These are phyloP conservation scores for Mucor racemosus DNA, from an alignment of 371 early-diverging fungal species.

Conservation along the genomic window DNA sequence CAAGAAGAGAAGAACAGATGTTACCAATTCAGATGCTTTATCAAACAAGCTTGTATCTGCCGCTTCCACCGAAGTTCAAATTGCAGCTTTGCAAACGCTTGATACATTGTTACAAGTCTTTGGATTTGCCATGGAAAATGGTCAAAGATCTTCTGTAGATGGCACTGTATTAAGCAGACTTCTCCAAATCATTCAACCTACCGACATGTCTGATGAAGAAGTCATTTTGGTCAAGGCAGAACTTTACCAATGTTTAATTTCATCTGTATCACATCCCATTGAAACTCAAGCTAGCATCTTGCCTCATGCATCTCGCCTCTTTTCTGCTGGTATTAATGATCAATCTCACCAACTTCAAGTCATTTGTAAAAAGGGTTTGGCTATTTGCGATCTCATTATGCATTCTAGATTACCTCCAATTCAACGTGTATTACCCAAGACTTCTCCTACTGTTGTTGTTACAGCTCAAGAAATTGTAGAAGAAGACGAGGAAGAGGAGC, in stretches of 20 bases:
- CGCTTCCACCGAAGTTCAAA: constrained; percentile 34
- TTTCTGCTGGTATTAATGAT: constrained; percentile 47
- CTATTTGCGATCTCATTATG: constrained; percentile 62
- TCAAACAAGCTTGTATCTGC: constrained; percentile 21
- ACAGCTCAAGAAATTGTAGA: constrained; percentile 25
- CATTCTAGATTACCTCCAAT: constrained; percentile 67
- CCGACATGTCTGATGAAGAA: constrained; percentile 25
- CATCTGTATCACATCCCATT: constrained; percentile 46
- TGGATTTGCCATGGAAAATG: constrained; percentile 42
- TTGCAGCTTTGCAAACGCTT: constrained; percentile 32
- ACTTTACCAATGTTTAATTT: constrained; percentile 44
- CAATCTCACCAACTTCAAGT: constrained; percentile 44
- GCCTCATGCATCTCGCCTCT: constrained; percentile 46
- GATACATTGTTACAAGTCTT: constrained; percentile 25
- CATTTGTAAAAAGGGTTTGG: constrained; percentile 51
- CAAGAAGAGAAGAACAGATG: constrained; percentile 44
- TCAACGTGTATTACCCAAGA: constrained; percentile 47
- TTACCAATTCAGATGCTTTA: constrained; percentile 46
- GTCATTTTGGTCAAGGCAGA: constrained; percentile 30
- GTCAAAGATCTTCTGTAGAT: constrained; percentile 35
- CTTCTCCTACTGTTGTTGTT: constrained; percentile 20
- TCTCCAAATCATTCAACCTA: constrained; percentile 29
- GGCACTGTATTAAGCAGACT: constrained; percentile 34
- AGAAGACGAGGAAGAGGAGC: constrained; percentile 14
- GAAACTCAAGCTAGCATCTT: constrained; percentile 48